Evolutionary conservation across 805 yeast species (phyloP), one percentile per base, ranked within the genome.

Genomic region (Lipomyces mesembrius): DNA sequence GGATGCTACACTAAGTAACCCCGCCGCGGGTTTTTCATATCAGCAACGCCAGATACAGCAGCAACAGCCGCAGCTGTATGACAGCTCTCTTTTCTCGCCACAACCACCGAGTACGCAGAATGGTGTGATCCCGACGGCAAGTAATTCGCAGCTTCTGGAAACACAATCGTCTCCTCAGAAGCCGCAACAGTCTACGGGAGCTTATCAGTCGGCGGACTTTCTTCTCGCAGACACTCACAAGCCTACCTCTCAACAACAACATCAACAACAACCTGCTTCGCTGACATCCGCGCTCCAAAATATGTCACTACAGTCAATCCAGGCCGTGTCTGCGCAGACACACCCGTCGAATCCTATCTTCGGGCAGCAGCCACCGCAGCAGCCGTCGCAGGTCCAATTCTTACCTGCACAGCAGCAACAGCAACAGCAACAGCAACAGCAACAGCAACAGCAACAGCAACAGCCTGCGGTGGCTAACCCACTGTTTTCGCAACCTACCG

Each of bases 11-110:
- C 22, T 17, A 43, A 43, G 8, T 54, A 66, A 54, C 34, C 71
- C 62, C 60, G 67, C 57, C 17, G 20, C 49, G 22, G 49, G 49
- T 43, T n/a, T n/a, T 43, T 17, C 49, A n/a, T 17, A 5, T 43
- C 49, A 43, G 20, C 22, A 43, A 43, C 12, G 49, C 22, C 49
- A 43, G 49, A 43, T 46, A 3, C 57, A 34, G 14, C 20, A 53
- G 17, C 64, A 61, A 39, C 57, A 34, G 35, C 64, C 57, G 59
- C 61, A 55, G 56, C 66, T 53, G 61, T 29, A 25, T 56, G 25
- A 27, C 46, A 20, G 17, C 34, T 14, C 52, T 22, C 8, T 20
- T 22, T 20, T 22, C 52, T 25, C 35, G 46, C 12, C 46, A 9
- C 34, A n/a, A 25, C 34, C 29, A 43, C 5, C 53, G 27, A 8